Conservation (phyloP, 768 basidiomycete genomes). For the Lentinula aciculospora region DNA sequence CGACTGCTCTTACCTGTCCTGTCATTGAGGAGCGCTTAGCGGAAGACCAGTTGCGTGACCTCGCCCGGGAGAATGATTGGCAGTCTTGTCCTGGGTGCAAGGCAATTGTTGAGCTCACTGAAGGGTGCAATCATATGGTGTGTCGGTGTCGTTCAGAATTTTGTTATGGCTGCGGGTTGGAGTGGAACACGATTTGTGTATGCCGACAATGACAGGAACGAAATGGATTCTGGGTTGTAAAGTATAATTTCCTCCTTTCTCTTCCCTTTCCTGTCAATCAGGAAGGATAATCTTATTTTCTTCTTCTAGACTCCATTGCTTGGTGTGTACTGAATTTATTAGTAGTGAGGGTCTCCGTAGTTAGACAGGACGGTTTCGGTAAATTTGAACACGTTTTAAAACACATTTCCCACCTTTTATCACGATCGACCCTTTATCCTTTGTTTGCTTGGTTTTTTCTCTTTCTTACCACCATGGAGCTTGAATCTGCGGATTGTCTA, state of each 20-base stretch:
- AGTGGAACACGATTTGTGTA: conserved; percentile 14
- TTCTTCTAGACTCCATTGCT: too few species aligned
- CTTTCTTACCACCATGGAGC: background rate
- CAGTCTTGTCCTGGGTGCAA: conserved; percentile 31
- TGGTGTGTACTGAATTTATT: too few species aligned
- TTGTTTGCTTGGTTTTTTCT: background rate
- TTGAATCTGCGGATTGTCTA: background rate
- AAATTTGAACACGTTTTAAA: too few species aligned
- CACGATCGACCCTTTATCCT: background rate
- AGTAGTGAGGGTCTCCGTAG: too few species aligned
- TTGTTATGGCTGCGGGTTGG: conserved; percentile 21
- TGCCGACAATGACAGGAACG: background rate
- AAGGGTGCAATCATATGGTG: conserved; percentile 32
- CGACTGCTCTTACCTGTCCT: background rate
- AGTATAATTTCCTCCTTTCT: background rate
- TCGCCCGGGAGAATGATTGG: conserved; percentile 24
- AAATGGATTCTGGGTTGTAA: background rate
- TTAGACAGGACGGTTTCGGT: too few species aligned
- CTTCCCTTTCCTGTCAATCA: background rate
- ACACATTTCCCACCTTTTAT: too few species aligned
- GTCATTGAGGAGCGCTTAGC: background rate
- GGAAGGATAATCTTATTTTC: background rate
- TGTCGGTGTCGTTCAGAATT: conserved; percentile 25
- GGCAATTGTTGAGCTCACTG: conserved; percentile 26
- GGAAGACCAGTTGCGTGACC: conserved; percentile 12